A percentile compares a stretch with the other conserved stretches of the same genome.
These are phyloP conservation scores for Calonectria crousiana DNA, from an alignment of 2,329 filamentous ascomycete genomes.

Conservation along the genomic window DNA sequence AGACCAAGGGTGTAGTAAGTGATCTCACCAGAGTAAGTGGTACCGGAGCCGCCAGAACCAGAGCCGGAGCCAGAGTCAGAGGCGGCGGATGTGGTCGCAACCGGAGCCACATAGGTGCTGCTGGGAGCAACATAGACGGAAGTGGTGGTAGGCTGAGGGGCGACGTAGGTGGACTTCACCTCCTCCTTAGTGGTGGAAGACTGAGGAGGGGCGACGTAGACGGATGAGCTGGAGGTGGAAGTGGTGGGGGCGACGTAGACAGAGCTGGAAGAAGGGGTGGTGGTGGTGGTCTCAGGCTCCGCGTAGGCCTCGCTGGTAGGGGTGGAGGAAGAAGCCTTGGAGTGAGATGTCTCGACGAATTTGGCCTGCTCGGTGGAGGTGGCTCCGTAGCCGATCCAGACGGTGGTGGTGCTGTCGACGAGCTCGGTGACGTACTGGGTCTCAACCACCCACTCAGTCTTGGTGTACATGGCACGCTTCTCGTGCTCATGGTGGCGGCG, in stretches of 20 bases:
- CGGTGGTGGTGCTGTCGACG: constrained; percentile 62
- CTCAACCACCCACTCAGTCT: constrained; percentile 65
- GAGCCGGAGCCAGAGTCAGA: constrained; percentile 27
- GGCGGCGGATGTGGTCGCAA: constrained; percentile 30
- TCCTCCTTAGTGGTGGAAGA: background rate
- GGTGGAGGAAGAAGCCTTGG: constrained; percentile 21
- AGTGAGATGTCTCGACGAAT: constrained; percentile 36
- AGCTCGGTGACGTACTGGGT: constrained; percentile 60
- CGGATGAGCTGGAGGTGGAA: constrained; percentile 33
- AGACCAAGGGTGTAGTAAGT: constrained; percentile 81
- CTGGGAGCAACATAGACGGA: constrained; percentile 32
- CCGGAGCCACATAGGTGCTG: constrained; percentile 26
- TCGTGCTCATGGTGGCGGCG: constrained; percentile 52
- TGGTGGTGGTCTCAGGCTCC: constrained; percentile 32
- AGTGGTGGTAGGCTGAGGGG: constrained; percentile 42
- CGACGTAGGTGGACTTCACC: background rate
- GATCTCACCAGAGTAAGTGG: constrained; percentile 69
- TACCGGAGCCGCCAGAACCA: constrained; percentile 8
- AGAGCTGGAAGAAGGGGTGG: constrained; percentile 30
- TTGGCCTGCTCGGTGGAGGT: constrained; percentile 34
- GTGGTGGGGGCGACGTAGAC: constrained; percentile 36
- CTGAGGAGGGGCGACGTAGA: constrained; percentile 30
- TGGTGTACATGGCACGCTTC: constrained; percentile 58
- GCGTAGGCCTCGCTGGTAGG: constrained; percentile 14
- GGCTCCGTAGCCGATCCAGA: constrained; percentile 53